Conservation (phyloP, 495 filamentous ascomycete genomes). For the Penicillium longicatenatum region DNA sequence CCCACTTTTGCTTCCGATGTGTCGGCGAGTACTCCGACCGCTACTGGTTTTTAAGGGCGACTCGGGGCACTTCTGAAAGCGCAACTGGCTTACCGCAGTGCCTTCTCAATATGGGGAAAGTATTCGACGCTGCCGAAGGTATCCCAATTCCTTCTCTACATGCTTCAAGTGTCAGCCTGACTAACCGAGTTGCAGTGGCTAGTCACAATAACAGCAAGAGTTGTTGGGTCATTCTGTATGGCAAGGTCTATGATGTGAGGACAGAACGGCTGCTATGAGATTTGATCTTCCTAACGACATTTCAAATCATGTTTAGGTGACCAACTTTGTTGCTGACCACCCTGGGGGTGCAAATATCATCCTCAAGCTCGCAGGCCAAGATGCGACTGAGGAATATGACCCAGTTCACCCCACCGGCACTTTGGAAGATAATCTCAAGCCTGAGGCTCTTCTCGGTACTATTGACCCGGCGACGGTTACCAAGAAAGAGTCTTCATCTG, state of each 20-base stretch:
- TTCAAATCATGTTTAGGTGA: constrained; percentile 41
- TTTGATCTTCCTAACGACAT: not conserved
- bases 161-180: not conserved
- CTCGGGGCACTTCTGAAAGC: not conserved
- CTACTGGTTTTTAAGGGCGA: not conserved
- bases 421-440: constrained; percentile 76
- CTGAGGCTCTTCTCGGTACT: constrained; percentile 71
- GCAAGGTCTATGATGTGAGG: constrained; percentile 83
- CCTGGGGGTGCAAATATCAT: constrained; percentile 88
- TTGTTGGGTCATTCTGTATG: constrained; percentile 91
- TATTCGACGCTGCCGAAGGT: not conserved
- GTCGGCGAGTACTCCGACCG: not conserved
- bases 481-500: constrained; percentile 30
- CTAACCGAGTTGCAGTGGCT: constrained; percentile 49
- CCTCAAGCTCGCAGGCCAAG: constrained; percentile 77
- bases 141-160: not conserved
- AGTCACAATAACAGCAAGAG: constrained; percentile 79
- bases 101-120: not conserved
- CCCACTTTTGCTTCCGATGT: not conserved
- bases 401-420: constrained; percentile 88
- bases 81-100: not conserved
- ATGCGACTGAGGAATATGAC: constrained; percentile 92
- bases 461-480: constrained; percentile 68
- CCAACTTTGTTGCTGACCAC: constrained; percentile 77
- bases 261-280: not conserved